Percentiles rank a stretch among this genome's conserved stretches.
These are phyloP conservation scores for Kluyveromyces aestuarii DNA, from an alignment of 805 yeast genomes.

Conservation along the genomic window DNA sequence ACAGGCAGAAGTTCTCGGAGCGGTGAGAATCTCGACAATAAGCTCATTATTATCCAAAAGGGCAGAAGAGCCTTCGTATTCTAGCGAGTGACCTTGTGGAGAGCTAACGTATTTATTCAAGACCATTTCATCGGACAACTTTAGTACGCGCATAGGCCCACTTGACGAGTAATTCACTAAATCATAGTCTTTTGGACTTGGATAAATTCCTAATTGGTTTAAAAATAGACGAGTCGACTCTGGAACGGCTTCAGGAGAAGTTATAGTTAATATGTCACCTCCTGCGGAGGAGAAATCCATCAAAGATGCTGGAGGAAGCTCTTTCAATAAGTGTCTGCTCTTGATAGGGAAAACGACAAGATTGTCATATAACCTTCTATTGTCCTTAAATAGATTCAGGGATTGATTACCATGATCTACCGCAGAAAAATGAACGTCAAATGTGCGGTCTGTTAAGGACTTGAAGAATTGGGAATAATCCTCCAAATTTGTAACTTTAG, in stretches of 20 bases:
- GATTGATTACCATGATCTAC: constrained; percentile 17
- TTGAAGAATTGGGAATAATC: constrained; percentile 22
- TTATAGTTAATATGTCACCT: constrained; percentile 66
- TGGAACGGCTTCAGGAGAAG: constrained; percentile 42
- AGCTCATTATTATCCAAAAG: constrained; percentile 58
- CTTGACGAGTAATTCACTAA: constrained; percentile 56
- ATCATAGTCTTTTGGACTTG: constrained; percentile 66
- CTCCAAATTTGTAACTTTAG: constrained; percentile 18
- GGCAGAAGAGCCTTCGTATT: constrained; percentile 54
- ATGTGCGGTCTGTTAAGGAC: constrained; percentile 27
- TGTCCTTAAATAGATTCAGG: constrained; percentile 28
- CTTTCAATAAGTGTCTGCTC: constrained; percentile 33
- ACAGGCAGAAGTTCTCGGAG: constrained; percentile 58
- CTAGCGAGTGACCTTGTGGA: constrained; percentile 10
- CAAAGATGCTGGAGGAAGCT: constrained; percentile 39
- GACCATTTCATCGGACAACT: constrained; percentile 8
- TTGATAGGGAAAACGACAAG: constrained; percentile 52
- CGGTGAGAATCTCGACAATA: constrained; percentile 60
- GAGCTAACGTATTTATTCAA: constrained; percentile 10
- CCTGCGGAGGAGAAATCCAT: constrained; percentile 53
- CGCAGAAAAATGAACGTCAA: constrained; percentile 22
- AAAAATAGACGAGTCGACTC: constrained; percentile 60
- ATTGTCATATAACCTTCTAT: constrained; percentile 42
- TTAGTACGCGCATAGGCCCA: constrained; percentile 7
- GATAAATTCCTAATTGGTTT: constrained; percentile 72